Evolutionary conservation across 2,329 filamentous ascomycete species (phyloP).

Genomic region (Ceratocystis colombiana): DNA sequence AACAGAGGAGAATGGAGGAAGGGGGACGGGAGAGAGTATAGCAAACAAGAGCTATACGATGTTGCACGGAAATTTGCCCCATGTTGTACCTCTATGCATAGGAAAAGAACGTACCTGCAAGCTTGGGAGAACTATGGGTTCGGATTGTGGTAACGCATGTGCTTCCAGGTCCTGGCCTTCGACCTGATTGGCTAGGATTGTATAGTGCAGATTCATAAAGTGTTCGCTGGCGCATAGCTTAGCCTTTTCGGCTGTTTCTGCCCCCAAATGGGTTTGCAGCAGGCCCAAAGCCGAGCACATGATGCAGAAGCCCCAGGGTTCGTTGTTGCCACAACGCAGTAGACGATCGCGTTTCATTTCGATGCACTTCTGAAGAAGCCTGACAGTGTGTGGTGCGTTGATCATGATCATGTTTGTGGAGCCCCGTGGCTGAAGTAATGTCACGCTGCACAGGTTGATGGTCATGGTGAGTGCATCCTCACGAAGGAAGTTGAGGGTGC

Average conservation of each 20-base stretch:
- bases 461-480: constrained; percentile 51
- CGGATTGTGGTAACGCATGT: background rate
- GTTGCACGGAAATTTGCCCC: background rate
- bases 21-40: constrained; percentile 20
- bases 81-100: background rate
- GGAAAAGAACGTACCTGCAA: background rate
- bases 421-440: constrained; percentile 48
- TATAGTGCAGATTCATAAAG: constrained; percentile 50
- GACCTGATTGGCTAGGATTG: constrained; percentile 44
- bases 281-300: constrained; percentile 52
- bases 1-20: background rate
- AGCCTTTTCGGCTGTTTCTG: constrained; percentile 46
- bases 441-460: constrained; percentile 52
- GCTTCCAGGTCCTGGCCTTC: constrained; percentile 16
- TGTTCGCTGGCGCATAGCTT: constrained; percentile 50
- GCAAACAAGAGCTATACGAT: background rate
- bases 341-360: constrained; percentile 52
- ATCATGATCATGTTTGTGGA: constrained; percentile 54
- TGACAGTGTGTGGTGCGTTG: constrained; percentile 49
- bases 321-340: constrained; percentile 52
- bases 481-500: constrained; percentile 49
- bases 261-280: constrained; percentile 49
- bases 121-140: constrained; percentile 5
- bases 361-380: constrained; percentile 52
- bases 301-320: constrained; percentile 54